These are phyloP conservation scores for Phoma sp. DNA, from an alignment of 2,329 filamentous ascomycete genomes.

Conservation along the genomic window DNA sequence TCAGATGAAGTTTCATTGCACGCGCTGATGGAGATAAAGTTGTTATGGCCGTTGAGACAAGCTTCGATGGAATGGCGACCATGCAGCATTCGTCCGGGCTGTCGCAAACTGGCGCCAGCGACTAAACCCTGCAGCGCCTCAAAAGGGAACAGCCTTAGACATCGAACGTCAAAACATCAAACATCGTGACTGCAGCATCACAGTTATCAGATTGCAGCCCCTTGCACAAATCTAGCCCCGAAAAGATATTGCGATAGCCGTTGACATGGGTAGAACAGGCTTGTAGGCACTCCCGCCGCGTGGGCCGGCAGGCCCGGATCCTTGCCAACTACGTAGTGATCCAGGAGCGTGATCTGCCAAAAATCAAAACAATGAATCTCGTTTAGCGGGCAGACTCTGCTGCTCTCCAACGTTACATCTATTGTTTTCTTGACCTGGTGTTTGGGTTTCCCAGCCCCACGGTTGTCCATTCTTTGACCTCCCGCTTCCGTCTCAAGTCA, in stretches of 20 bases:
- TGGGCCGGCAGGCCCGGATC: constrained; percentile 17
- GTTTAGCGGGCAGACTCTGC: constrained; percentile 1
- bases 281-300: constrained; percentile 16
- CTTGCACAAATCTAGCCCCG: constrained; percentile 4
- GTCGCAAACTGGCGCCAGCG: background rate
- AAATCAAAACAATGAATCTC: constrained; percentile 8
- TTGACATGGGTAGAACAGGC: constrained; percentile 25
- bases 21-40: constrained; percentile 1
- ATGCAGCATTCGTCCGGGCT: constrained; percentile 14
- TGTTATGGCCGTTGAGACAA: constrained; percentile 7
- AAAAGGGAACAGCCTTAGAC: background rate
- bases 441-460: constrained; percentile 12
- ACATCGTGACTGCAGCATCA: constrained; percentile 12
- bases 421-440: constrained; percentile 15
- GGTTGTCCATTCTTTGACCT: constrained; percentile 18
- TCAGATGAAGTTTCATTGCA: background rate
- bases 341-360: constrained; percentile 3
- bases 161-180: background rate
- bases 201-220: background rate
- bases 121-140: constrained; percentile 1
- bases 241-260: constrained; percentile 16
- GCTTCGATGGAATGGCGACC: constrained; percentile 3
- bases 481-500: constrained; percentile 5
- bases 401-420: constrained; percentile 13
- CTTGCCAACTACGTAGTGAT: constrained; percentile 21